Base-by-base conservation (phyloP, 257 asterid genomes). In the Marsdenia floribunda region DNA sequence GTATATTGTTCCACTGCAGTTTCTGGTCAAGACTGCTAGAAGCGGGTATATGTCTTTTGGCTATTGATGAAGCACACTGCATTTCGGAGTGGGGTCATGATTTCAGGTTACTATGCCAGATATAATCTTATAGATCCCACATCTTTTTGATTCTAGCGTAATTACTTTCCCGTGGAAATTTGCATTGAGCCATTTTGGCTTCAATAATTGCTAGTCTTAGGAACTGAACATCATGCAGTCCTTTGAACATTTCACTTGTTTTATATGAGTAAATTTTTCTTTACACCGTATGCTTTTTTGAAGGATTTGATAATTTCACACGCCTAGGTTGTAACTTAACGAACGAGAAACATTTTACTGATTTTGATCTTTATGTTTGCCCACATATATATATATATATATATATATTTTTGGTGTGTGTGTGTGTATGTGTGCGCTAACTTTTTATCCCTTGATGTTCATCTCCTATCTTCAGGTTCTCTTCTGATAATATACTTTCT, bases 31-130 rank as follows among this genome's bases (percentile, higher is more conserved):
- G 87, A 78, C 79, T 91, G 83, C 85, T 85, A 49, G 78, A 82
- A 60, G 79, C 83, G 6, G 98, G 98, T 80, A 88, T 93, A 68
- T 87, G 97, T 80, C 89, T 93, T 61, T 75, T 93, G 85, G 97
- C 98, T 81, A 96, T 93, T 84, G 98, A 93, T 73, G 98, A 93
- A 86, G 98, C 97, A 74, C 98, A 93, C 78, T 93, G 98, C 87
- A 93, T 93, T 78, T 93, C 98, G 35, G 97, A 93, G 83, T 93
- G 98, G 98, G 98, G 98, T 65, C 98, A 93, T 69, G 83, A 86
- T 85, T 93, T 93, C 90, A 88, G 98, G 97, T 87, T 47, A 70
- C 19, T 35, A 54, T 71, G 52, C 6, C 35, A 22, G 0, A 67
- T 26, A 7, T 8, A 18, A 16, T 63, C 49, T 12, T 44, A 44